Evolutionary conservation across 2,329 filamentous ascomycete genomes (phyloP).

Genomic region (Parastagonospora nodorum): DNA sequence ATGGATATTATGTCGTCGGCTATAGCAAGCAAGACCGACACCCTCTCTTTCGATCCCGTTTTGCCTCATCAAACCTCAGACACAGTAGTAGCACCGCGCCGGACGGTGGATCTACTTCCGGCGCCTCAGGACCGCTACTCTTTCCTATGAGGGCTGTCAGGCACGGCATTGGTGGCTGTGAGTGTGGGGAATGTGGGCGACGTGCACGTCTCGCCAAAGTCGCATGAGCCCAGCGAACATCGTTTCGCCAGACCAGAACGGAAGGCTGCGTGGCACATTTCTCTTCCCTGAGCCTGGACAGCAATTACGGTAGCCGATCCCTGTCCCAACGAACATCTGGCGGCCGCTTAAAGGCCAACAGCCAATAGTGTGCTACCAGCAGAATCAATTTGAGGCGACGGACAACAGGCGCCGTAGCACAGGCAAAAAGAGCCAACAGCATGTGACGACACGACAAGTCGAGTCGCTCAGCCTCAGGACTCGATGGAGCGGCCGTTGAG

Average conservation of each 20-base stretch:
- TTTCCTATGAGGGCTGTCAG: conserved; percentile 3
- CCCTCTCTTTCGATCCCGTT: conserved; percentile 4
- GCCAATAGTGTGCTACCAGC: conserved; percentile 14
- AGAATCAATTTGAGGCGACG: conserved; percentile 11
- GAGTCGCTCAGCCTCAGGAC: too few species aligned
- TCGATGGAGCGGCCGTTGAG: neutral
- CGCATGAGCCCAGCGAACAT: conserved; percentile 11
- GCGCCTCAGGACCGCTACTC: conserved; percentile 9
- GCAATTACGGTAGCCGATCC: conserved; percentile 25
- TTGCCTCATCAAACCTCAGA: conserved; percentile 15
- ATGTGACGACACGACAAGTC: too few species aligned
- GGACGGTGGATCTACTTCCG: conserved; percentile 8
- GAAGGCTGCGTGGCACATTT: conserved; percentile 24
- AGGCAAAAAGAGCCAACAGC: neutral
- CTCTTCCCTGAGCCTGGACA: conserved; percentile 17
- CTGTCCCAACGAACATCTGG: conserved; percentile 18
- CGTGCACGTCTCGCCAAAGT: conserved; percentile 18
- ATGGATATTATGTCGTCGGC: conserved; percentile 5
- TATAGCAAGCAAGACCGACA: conserved; percentile 11
- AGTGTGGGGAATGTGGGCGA: conserved; percentile 12
- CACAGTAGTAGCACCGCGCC: conserved; percentile 9
- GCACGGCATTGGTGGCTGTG: conserved; percentile 12
- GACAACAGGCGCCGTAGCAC: conserved; percentile 1
- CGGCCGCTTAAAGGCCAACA: conserved; percentile 25
- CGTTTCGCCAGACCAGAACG: conserved; percentile 21